These are phyloP conservation scores for Amanita jacksonii DNA, from an alignment of 768 basidiomycete species.

Conservation along the genomic window DNA sequence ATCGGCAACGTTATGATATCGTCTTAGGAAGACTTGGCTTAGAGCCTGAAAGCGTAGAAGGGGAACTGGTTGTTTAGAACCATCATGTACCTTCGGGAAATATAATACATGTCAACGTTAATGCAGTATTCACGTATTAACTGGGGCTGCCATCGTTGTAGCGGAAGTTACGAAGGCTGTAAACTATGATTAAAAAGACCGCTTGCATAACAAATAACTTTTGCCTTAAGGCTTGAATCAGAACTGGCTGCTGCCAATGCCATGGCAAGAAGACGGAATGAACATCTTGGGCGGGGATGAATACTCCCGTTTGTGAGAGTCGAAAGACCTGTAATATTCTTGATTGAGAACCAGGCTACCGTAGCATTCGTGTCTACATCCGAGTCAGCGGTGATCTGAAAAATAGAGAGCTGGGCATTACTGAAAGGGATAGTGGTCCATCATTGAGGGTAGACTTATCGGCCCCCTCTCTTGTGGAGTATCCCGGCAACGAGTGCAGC, in stretches of 20 bases:
- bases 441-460: slow-evolving; percentile 19
- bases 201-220: no score
- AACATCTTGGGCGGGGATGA: not conserved
- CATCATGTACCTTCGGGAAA: not conserved
- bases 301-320: slow-evolving; percentile 11
- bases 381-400: not conserved
- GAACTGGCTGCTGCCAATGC: no score
- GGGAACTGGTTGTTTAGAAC: slow-evolving; percentile 61
- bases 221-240: no score
- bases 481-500: slow-evolving; percentile 32
- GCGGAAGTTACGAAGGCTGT: no score
- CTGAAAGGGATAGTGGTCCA: slow-evolving; percentile 21
- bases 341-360: slow-evolving; percentile 14
- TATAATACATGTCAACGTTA: no score
- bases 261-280: not conserved
- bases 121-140: no score
- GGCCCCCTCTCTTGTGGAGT: slow-evolving; percentile 23
- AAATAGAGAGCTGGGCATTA: slow-evolving; percentile 9
- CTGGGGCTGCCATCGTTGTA: no score
- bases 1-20: slow-evolving; percentile 64
- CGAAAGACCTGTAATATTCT: slow-evolving; percentile 22
- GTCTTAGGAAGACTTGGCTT: slow-evolving; percentile 68
- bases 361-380: not conserved
- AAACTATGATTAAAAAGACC: no score
- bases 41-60: slow-evolving; percentile 76